Evolutionary conservation across 257 asterid species (phyloP).

Genomic region (Cynanchum wilfordii): DNA sequence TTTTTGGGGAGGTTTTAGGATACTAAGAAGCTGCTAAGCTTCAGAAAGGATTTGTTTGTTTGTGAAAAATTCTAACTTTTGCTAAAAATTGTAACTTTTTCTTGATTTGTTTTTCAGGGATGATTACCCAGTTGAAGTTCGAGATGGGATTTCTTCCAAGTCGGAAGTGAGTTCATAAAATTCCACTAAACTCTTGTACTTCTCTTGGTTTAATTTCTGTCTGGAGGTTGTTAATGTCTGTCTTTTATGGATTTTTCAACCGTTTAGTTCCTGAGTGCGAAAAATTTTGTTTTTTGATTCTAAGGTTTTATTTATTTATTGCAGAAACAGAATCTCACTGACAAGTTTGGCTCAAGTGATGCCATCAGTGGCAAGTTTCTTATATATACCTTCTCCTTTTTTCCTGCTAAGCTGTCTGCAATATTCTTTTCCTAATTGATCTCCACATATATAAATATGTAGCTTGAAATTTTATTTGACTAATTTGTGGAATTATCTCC

Average conservation of each 20-base stretch:
- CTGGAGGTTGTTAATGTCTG: neutral
- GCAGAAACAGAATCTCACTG: conserved; percentile 35
- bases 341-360: conserved; percentile 19
- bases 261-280: neutral
- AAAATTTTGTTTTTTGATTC: neutral
- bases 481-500: conserved; percentile 11
- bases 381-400: neutral
- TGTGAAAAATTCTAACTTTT: neutral
- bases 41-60: neutral
- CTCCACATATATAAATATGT: neutral
- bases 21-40: neutral
- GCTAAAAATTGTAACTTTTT: neutral
- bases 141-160: conserved; percentile 28
- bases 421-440: neutral
- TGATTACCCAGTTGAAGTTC: conserved; percentile 31
- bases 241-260: neutral
- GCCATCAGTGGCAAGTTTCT: conserved; percentile 30
- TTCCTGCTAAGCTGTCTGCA: neutral
- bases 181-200: neutral
- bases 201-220: neutral
- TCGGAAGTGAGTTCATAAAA: conserved; percentile 32
- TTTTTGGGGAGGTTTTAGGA: neutral
- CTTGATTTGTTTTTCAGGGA: conserved; percentile 43
- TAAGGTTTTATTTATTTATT: conserved; percentile 17
- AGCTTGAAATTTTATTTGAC: neutral